Evolutionary conservation across 176 grass and related monocot genomes (phyloP), one percentile per base, ranked within the genome.

Genomic region (Otatea glauca): DNA sequence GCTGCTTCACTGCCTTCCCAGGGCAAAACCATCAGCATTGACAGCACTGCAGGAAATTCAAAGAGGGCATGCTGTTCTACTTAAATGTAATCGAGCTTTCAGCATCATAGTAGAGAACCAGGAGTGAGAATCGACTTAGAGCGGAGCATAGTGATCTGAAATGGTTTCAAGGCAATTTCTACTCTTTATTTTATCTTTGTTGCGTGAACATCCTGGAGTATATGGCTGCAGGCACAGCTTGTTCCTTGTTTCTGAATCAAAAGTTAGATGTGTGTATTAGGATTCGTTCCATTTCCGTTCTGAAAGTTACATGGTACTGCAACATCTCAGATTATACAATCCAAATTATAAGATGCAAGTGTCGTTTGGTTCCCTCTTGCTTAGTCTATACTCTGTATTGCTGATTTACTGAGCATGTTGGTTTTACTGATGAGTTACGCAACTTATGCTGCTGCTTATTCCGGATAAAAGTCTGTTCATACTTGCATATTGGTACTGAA

Each of bases 11-110:
- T 85, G 24, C 92, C 92, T 37, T 72, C 74, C 43, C 89, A 86
- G 72, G 90, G 92, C 42, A 94, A 77, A 47, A 94, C 90, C 13
- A 94, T 94, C 69, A 90, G 80, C 86, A 87, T 94, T 60, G 71
- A 91, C 15, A 88, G 65, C 53, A 44, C 79, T 51, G 41, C 60
- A 1, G 85, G 84, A 41, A 81, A 73, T 61, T 74, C 90, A 43
- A 90, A 86, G 81, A 74, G 81, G 81, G 27, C 80, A 58, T 94
- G 92, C 67, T 94, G 92, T 82, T 92, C 90, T 67, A 75, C 87
- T 83, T 94, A 75, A 82, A 45, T 83, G 61, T 74, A 13, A 42
- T 25, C 1, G 10, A 17, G 23, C 35, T 65, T 71, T 18, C 74
- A 76, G 54, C 39, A 53, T 68, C 48, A 79, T 83, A 77, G 64